phyloP scores from a whole-genome alignment of 441 rosid species.

The Flueggea neowawraea region DNA sequence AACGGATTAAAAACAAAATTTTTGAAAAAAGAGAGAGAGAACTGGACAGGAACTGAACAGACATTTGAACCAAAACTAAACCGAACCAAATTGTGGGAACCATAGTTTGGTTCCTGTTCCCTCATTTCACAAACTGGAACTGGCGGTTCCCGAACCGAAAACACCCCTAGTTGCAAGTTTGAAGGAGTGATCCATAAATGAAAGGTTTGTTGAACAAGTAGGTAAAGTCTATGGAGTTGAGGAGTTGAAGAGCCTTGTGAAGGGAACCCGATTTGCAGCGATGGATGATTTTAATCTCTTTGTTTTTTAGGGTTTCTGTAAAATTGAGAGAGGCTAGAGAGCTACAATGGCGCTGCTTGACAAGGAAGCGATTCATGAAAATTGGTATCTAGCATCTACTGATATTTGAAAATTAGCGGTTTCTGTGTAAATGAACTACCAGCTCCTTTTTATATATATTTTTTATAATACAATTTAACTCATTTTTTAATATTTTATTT shows the following conservation, averaged over 20 bases:
- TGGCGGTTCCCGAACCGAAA: no score
- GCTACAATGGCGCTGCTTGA: slow-evolving; percentile 40
- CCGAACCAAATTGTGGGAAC: no score
- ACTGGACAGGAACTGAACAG: no score
- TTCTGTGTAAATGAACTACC: no score
- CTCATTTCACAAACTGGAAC: no score
- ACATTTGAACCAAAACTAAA: no score
- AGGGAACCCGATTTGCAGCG: slow-evolving; percentile 50
- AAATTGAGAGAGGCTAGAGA: slow-evolving; percentile 13
- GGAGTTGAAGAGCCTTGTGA: slow-evolving; percentile 44
- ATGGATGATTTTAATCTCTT: slow-evolving; percentile 34
- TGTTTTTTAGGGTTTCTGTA: slow-evolving; percentile 12
- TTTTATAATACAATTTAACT: no score
- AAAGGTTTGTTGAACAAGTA: slow-evolving; percentile 39
- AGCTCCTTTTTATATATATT: no score
- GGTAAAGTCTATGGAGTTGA: slow-evolving; percentile 36
- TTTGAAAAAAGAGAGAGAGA: no score
- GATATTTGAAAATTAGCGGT: slow-evolving; percentile 7
- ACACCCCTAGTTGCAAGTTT: slow-evolving; percentile 57
- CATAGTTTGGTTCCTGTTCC: no score
- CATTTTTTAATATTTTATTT: no score
- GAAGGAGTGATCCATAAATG: slow-evolving; percentile 60
- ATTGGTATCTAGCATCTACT: not conserved
- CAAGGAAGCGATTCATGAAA: slow-evolving; percentile 41
- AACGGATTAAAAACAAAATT: no score